These are phyloP conservation scores for Cryphonectria japonica DNA, from an alignment of 2,329 filamentous ascomycete species.

Conservation along the genomic window DNA sequence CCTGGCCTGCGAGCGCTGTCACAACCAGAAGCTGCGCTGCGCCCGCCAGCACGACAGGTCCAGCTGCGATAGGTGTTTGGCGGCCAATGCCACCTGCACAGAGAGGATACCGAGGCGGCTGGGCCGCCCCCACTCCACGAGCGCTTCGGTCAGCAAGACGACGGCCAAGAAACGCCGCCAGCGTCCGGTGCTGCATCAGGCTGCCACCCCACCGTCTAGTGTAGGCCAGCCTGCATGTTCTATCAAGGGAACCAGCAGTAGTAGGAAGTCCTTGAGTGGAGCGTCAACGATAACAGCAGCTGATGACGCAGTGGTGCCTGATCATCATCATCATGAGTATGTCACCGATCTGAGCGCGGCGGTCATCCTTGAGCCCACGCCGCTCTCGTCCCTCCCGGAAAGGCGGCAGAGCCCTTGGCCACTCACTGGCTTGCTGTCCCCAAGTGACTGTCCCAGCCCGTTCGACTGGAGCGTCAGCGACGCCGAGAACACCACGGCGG, in stretches of 20 bases:
- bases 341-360: not conserved
- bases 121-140: constrained; percentile 12
- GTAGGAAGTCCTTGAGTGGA: not conserved
- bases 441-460: constrained; percentile 9
- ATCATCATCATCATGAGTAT: not conserved
- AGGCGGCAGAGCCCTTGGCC: constrained; percentile 4
- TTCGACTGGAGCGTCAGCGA: constrained; percentile 5
- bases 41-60: constrained; percentile 6
- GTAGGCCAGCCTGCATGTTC: not conserved
- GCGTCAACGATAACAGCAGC: not conserved
- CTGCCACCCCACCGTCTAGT: not conserved
- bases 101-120: constrained; percentile 12
- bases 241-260: not conserved
- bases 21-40: constrained; percentile 15
- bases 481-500: not conserved
- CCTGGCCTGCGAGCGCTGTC: constrained; percentile 12
- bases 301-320: not conserved
- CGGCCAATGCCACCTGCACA: constrained; percentile 3
- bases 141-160: constrained; percentile 4
- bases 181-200: not conserved
- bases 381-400: not conserved
- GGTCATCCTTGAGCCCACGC: not conserved
- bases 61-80: constrained; percentile 10
- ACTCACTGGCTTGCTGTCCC: not conserved
- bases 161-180: constrained; percentile 14